Base-by-base conservation (phyloP, 148 eudicot genomes). In the Rhododendron molle region DNA sequence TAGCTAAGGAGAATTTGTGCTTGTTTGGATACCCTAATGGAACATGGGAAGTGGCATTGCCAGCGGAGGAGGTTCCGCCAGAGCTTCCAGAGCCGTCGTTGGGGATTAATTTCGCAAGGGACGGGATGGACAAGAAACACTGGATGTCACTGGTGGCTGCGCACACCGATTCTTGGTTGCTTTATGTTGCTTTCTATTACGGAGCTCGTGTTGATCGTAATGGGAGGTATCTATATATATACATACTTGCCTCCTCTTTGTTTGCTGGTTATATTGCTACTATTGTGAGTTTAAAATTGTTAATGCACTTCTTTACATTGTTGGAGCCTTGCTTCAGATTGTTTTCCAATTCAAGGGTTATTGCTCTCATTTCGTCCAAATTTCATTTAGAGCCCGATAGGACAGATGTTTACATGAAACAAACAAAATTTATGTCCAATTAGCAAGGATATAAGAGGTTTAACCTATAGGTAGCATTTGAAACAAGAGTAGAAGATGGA, bases 41-140 rank as follows among this genome's bases (percentile, higher is more conserved):
- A 76, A 76, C 91, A 34, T 95, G 98, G 98, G 97, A 92, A 89
- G 98, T 95, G 11, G 92, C 90, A 88, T 90, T 94, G 81, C 98
- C 98, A 4, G 95, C 98, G 3, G 98, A 95, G 86, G 95, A 95
- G 89, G 97, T 95, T 80, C 98, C 98, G 65, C 97, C 97, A 0
- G 98, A 96, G 91, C 96, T 96, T 88, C 98, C 98, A 21, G 98
- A 96, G 91, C 98, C 98, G 67, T 96, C 98, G 60, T 89, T 96
- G n/a, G 98, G 98, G 86, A 96, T 96, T 83, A 96, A 96, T 89
- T 94, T 95, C 87, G 97, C 98, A 0, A 92, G 98, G 83, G 98
- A 94, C 85, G 98, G 98, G 74, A 95, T 95, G 98, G 87, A 90
- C 78, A 80, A 90, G 26, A 91, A 88, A 87, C 97, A 94, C 87